Conservation (phyloP, 1,139 yeast species). For the Starmera stellimalicola region DNA sequence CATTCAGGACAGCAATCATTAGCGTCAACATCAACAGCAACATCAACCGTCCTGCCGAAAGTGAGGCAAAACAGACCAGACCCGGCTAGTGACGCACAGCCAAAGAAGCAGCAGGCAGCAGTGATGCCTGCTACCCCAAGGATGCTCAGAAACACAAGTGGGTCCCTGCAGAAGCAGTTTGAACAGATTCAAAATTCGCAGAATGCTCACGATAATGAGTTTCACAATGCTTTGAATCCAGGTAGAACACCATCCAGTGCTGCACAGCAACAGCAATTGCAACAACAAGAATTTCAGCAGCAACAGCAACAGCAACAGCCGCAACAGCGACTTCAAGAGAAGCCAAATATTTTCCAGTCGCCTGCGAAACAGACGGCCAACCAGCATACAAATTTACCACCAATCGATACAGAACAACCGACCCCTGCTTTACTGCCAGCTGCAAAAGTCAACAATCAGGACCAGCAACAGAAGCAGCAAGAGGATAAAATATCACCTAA, state of each 20-base stretch:
- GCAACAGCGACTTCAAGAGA: constrained; percentile 2
- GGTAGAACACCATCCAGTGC: not conserved
- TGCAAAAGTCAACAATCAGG: constrained; percentile 17
- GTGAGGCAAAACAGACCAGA: constrained; percentile 11
- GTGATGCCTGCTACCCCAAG: constrained; percentile 67
- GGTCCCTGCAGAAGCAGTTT: constrained; percentile 13
- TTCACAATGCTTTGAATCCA: not conserved
- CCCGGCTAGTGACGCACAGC: not conserved
- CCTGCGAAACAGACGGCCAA: constrained; percentile 2
- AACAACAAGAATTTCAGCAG: constrained; percentile 6
- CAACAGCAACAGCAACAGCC: constrained; percentile 7
- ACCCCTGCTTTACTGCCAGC: constrained; percentile 18
- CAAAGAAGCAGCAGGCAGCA: constrained; percentile 20
- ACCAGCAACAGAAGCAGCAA: constrained; percentile 11
- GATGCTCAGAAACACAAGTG: constrained; percentile 48
- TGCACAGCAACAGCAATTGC: not conserved
- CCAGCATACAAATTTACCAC: constrained; percentile 2
- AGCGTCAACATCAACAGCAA: not conserved
- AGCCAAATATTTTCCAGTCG: constrained; percentile 1
- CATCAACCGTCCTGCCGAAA: constrained; percentile 13
- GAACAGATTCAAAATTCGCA: not conserved
- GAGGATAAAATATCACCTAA: constrained; percentile 14
- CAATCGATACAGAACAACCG: constrained; percentile 4
- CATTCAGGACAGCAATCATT: constrained; percentile 5
- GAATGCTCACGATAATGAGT: not conserved